phyloP scores from a whole-genome alignment of 1,139 yeast species.

The Saccharomyces hybrid region DNA sequence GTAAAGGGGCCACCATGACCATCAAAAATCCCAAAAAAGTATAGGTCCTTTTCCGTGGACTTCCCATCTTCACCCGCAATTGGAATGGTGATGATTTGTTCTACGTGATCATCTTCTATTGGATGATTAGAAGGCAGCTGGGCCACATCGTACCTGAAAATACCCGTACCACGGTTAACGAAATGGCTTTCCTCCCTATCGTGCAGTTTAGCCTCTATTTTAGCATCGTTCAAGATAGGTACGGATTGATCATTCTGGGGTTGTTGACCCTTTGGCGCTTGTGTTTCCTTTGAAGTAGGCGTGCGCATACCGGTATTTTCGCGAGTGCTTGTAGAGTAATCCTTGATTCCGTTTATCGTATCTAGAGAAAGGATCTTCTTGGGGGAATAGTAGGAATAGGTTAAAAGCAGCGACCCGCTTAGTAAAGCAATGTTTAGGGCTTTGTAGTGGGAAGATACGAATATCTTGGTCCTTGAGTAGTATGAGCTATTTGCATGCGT shows the following conservation, averaged over 20 bases:
- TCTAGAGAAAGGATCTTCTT: slow-evolving; percentile 15
- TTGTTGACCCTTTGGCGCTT: not conserved
- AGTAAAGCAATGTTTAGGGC: slow-evolving; percentile 16
- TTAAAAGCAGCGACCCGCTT: slow-evolving; percentile 17
- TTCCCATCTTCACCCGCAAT: slow-evolving; percentile 32
- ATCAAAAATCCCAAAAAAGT: slow-evolving; percentile 92
- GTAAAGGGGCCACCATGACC: slow-evolving; percentile 98
- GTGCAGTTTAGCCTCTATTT: slow-evolving; percentile 62
- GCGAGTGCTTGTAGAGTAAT: slow-evolving; percentile 11
- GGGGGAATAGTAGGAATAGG: slow-evolving; percentile 18
- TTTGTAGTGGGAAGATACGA: slow-evolving; percentile 7
- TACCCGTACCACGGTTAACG: slow-evolving; percentile 85
- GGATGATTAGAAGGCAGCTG: slow-evolving; percentile 91
- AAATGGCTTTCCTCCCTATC: slow-evolving; percentile 71
- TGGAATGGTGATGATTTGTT: slow-evolving; percentile 78
- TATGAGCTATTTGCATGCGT: slow-evolving; percentile 1
- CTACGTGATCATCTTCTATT: slow-evolving; percentile 89
- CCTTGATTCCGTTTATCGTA: slow-evolving; percentile 18
- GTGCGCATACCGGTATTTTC: not conserved
- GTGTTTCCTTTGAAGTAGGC: not conserved
- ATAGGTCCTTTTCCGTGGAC: slow-evolving; percentile 64
- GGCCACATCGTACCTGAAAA: slow-evolving; percentile 79
- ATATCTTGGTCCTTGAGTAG: slow-evolving; percentile 3
- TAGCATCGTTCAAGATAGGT: slow-evolving; percentile 54
- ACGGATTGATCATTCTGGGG: not conserved